Evolutionary conservation across 129 eudicot genomes (phyloP), one percentile per base, ranked within the genome.

Genomic region (Tanacetum coccineum): DNA sequence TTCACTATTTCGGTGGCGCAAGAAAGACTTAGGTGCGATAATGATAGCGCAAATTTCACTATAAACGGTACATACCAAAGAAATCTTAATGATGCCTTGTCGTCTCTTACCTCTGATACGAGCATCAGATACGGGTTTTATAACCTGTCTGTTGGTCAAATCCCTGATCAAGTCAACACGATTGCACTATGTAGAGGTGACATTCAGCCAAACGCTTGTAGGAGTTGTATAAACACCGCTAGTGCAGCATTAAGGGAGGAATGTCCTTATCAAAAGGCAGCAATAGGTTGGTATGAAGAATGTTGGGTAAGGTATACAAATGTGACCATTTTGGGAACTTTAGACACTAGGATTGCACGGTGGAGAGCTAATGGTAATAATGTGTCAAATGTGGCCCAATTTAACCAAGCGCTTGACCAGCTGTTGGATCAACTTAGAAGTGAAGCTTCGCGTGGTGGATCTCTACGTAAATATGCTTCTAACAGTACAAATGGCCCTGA

Each of bases 301-400:
- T 85, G 95, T 62, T 72, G 74, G 87, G 22, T 87, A 25, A 62
- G 82, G 42, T 80, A 79, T 75, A 74, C 86, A 0, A 47, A 70
- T 39, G 49, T 64, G 20, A 46, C 81, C 12, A 50, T 88, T 2
- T 14, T 66, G 6, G 71, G 67, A 9, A 62, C 6, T 40, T 17
- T 39, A 12, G 21, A 12, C 12, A 3, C 44, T 14, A 36, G 10
- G 42, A 7, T 36, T 36, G 6, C 6, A 14, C 7, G 20, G 19
- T 45, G 56, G 52, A 0, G 6, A 3, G 9, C 47, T 59, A 47
- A 3, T 18, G 0, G 2, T 4, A 0, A 54, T 12, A 67, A 78
- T 13, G 67, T 69, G 9, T 32, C 78, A 13, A 70, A 73, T 25
- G 54, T 62, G 9, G 52, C 30, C 0, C 47, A 71, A 56, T 79